These are phyloP conservation scores for Bauhinia variegata DNA, from an alignment of 306 rosid genomes.

Conservation along the genomic window DNA sequence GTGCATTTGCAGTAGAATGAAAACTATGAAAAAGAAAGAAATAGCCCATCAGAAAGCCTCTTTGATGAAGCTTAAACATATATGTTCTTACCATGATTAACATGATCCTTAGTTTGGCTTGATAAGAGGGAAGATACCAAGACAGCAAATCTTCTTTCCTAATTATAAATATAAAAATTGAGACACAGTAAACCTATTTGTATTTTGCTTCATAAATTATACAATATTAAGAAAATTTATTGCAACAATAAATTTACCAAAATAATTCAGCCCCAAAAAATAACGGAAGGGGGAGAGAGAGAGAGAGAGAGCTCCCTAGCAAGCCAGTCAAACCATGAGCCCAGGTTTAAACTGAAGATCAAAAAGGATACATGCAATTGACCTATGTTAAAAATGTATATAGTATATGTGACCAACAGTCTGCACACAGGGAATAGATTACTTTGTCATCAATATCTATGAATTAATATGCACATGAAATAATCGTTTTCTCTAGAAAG, in stretches of 20 bases:
- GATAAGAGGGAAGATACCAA: conserved; percentile 85
- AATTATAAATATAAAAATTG: conserved; percentile 21
- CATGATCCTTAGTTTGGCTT: conserved; percentile 94
- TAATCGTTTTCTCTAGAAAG: not conserved
- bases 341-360: not conserved
- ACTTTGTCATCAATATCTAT: conserved; percentile 10
- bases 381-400: not conserved
- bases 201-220: conserved; percentile 16
- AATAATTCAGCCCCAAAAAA: not conserved
- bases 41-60: not conserved
- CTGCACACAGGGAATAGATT: not conserved
- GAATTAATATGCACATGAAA: no score
- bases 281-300: no score
- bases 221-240: conserved; percentile 5
- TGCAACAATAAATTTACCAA: not conserved
- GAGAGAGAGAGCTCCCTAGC: not conserved
- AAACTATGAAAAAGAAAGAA: conserved; percentile 14
- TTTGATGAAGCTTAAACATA: conserved; percentile 12
- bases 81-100: conserved; percentile 67
- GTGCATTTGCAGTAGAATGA: not conserved
- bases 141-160: conserved; percentile 94
- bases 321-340: conserved; percentile 21
- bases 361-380: no score
- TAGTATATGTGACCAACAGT: not conserved
- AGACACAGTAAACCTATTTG: conserved; percentile 20